Percentiles rank a stretch among this genome's conserved stretches.
Evolutionary conservation across 345 rosid genomes (phyloP).

Genomic region (Durio zibethinus): DNA sequence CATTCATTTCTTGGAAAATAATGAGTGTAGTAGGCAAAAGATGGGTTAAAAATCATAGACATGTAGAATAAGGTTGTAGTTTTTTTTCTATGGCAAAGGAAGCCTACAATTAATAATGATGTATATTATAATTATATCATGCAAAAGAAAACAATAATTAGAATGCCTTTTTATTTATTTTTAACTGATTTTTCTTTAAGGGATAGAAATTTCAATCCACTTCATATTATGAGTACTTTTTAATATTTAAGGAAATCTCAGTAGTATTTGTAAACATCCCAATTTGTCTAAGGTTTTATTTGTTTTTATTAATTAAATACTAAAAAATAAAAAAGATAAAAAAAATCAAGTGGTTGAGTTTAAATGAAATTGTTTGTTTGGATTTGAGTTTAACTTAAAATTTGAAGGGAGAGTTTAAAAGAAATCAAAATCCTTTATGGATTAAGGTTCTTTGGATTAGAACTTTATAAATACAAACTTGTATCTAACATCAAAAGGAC

Average conservation of each 20-base stretch:
- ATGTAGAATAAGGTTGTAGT: background rate
- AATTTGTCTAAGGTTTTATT: too few relatives aligned
- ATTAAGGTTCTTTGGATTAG: too few relatives aligned
- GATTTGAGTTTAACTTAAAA: too few relatives aligned
- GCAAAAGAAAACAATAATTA: background rate
- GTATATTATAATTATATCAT: background rate
- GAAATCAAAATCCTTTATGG: too few relatives aligned
- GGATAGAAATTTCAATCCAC: background rate
- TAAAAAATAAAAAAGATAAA: too few relatives aligned
- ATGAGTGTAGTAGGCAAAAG: background rate
- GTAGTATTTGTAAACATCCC: too few relatives aligned
- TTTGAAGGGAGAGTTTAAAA: too few relatives aligned
- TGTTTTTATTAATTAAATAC: too few relatives aligned
- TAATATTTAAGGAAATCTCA: background rate
- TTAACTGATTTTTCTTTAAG: background rate
- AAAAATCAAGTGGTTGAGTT: too few relatives aligned
- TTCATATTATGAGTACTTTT: background rate
- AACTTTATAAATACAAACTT: too few relatives aligned
- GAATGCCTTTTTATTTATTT: background rate
- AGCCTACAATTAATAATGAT: background rate
- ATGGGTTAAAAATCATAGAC: background rate
- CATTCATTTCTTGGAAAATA: background rate
- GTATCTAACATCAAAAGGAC: too few relatives aligned
- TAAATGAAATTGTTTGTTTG: too few relatives aligned
- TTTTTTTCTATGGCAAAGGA: background rate